Base-by-base conservation (phyloP, 2,329 filamentous ascomycete genomes). In the Colletotrichum incanum region DNA sequence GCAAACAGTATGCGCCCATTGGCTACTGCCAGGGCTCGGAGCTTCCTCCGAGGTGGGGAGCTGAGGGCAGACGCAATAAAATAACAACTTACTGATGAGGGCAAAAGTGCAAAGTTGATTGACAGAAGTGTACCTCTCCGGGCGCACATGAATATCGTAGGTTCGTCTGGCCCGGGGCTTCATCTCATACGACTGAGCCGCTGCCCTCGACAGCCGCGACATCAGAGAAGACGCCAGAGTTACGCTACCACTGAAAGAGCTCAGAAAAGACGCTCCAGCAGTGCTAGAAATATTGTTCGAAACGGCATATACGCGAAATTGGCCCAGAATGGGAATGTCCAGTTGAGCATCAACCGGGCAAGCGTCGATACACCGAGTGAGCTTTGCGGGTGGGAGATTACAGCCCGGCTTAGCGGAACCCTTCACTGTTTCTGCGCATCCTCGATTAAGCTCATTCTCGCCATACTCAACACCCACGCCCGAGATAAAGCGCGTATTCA, bases 291-390 rank as follows among this genome's bases (percentile, higher is more conserved):
- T 84, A 76, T 93, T 86, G 76, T 88, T 89, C 71, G 90, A 87
- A 70, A 95, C 87, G 71, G 94, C 86, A 79, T 93, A 94, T 49
- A 94, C 87, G 61, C 92, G 88, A 83, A 95, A 95, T 77, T 95
- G 93, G 23, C 93, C 91, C 5, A 94, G 84, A 79, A 94, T 88
- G 1, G 93, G 93, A 49, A 95, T 93, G 77, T 95, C 93, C 3
- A 94, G 88, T 78, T 95, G 92, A 26, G 94, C 84, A 75, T 95
- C 91, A 39, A 95, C 89, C 0, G 93, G 93, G 76, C 95, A 95
- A 5, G 92, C 91, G 79, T 95, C 93, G 61, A 94, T 88, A 77
- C 92, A 94, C 23, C 93, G 88, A 0, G 91, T 93, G 12, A 91
- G 92, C 80, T 90, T 93, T 28, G 91, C 90, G 1, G 93, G 93